phyloP scores from a whole-genome alignment of 139 green algal genomes.

The Coccomyxa sp. region DNA sequence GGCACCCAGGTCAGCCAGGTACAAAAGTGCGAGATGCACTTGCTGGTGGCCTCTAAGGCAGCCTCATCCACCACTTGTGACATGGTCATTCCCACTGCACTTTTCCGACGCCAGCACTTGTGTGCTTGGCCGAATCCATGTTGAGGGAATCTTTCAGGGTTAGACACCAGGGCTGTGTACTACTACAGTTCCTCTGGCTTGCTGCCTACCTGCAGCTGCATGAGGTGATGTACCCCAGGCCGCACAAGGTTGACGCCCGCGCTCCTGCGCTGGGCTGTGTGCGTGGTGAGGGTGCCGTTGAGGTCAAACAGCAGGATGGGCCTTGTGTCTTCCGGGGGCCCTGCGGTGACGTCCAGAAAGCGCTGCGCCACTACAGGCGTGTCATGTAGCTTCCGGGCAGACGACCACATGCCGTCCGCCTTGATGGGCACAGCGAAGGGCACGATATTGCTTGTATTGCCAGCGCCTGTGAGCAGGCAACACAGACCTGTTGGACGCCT shows the following conservation, averaged over 20 bases:
- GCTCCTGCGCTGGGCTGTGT: constrained; percentile 22
- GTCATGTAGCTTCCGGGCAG: too few relatives aligned
- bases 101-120: background rate
- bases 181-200: background rate
- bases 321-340: background rate
- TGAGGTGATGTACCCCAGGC: constrained; percentile 42
- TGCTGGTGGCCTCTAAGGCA: background rate
- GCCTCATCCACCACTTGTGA: background rate
- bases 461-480: background rate
- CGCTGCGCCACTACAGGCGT: background rate
- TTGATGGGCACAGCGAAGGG: too few relatives aligned
- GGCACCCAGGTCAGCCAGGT: background rate
- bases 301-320: constrained; percentile 52
- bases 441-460: background rate
- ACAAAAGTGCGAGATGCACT: background rate
- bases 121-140: background rate
- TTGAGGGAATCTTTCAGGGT: background rate
- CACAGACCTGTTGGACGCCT: background rate
- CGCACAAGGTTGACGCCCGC: constrained; percentile 32
- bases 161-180: background rate
- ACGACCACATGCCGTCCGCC: too few relatives aligned
- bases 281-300: constrained; percentile 37
- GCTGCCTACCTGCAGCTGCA: constrained; percentile 25
- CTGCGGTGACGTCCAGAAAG: background rate
- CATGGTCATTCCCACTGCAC: background rate